Conservation (phyloP, 257 asterid species). For the Primulina tabacum region DNA sequence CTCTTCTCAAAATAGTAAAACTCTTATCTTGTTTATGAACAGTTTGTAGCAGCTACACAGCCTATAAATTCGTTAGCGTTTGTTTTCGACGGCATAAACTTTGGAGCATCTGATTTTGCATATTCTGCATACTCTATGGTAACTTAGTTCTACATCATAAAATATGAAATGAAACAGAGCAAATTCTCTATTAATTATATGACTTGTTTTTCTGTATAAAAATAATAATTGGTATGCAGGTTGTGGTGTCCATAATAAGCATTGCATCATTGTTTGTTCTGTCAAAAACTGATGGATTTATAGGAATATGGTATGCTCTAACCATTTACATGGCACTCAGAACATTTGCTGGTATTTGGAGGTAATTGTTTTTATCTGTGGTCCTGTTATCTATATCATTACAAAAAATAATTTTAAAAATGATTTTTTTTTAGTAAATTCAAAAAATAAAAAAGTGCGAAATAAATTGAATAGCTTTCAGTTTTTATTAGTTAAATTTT, state of each 20-base stretch:
- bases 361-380: constrained; percentile 36
- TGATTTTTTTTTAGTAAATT: not conserved
- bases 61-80: constrained; percentile 86
- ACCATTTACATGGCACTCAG: constrained; percentile 79
- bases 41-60: constrained; percentile 94
- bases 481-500: not conserved
- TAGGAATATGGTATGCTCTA: constrained; percentile 89
- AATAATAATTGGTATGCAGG: constrained; percentile 32
- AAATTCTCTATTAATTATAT: not conserved
- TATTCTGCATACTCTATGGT: constrained; percentile 96
- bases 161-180: not conserved
- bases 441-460: not conserved
- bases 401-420: no score
- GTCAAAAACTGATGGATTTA: constrained; percentile 57
- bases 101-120: constrained; percentile 88
- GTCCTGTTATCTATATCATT: no score
- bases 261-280: constrained; percentile 65
- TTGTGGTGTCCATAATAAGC: constrained; percentile 58
- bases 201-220: not conserved
- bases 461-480: not conserved
- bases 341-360: constrained; percentile 80
- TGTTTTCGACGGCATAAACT: constrained; percentile 85
- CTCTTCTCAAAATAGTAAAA: not conserved
- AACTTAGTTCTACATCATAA: not conserved
- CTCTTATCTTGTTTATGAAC: constrained; percentile 6